Percentiles rank a stretch among this genome's conserved stretches.
These are phyloP conservation scores for Aspergillus panamensis DNA, from an alignment of 495 filamentous ascomycete species.

Conservation along the genomic window DNA sequence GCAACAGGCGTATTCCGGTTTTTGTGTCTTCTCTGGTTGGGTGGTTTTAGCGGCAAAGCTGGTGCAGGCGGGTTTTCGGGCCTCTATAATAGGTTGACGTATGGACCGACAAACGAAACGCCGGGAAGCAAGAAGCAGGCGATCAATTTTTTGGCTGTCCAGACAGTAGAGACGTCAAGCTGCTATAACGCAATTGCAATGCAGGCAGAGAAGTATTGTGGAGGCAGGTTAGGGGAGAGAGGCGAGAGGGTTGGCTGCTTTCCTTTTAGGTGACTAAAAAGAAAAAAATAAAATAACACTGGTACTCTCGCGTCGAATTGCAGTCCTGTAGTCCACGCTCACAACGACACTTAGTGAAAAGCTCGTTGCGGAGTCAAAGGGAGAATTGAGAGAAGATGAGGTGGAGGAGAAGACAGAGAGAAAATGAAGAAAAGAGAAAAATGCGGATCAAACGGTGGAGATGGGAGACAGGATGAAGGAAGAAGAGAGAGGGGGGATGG, in stretches of 20 bases:
- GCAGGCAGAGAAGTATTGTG: constrained; percentile 14
- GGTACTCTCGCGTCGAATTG: constrained; percentile 32
- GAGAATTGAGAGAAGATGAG: constrained; percentile 10
- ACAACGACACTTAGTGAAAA: constrained; percentile 55
- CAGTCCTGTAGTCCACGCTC: constrained; percentile 25
- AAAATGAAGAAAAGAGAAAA: constrained; percentile 8
- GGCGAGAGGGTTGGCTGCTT: constrained; percentile 10
- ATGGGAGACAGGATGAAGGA: constrained; percentile 1
- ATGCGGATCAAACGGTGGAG: constrained; percentile 5
- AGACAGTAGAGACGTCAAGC: constrained; percentile 9
- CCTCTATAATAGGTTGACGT: constrained; percentile 2
- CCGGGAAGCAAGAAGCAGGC: constrained; percentile 7
- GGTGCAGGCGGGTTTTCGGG: constrained; percentile 9
- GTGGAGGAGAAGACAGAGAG: constrained; percentile 9
- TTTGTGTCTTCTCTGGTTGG: constrained; percentile 20
- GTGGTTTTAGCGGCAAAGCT: constrained; percentile 9
- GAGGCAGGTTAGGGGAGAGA: constrained; percentile 5
- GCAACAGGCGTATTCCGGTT: constrained; percentile 19
- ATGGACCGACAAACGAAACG: constrained; percentile 13
- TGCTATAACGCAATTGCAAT: constrained; percentile 10
- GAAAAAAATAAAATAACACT: constrained; percentile 20
- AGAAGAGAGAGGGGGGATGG: constrained; percentile 2
- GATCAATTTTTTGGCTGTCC: constrained; percentile 2
- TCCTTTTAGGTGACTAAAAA: constrained; percentile 9
- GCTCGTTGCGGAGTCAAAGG: constrained; percentile 37